A percentile compares a stretch with the other conserved stretches of the same genome.
These are phyloP conservation scores for Torulaspora microellipsoides DNA, from an alignment of 805 yeast genomes.

Conservation along the genomic window DNA sequence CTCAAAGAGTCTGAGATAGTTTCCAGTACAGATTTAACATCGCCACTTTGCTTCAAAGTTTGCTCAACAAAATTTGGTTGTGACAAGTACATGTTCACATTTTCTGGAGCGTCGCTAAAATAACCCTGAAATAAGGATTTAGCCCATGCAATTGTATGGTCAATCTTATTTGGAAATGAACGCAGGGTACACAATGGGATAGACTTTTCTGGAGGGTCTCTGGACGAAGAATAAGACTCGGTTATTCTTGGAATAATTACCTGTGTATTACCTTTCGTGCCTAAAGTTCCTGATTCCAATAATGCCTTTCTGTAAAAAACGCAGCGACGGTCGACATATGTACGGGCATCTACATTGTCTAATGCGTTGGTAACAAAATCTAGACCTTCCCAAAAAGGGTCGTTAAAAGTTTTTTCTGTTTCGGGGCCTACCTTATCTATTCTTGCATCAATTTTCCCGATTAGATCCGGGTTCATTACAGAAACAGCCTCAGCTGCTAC, in stretches of 20 bases:
- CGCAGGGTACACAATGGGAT: constrained; percentile 96
- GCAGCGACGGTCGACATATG: constrained; percentile 96
- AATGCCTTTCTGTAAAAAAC: constrained; percentile 86
- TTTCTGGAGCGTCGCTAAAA: constrained; percentile 87
- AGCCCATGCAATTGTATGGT: constrained; percentile 99
- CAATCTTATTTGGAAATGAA: constrained; percentile 96
- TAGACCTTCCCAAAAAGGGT: constrained; percentile 74
- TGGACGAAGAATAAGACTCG: constrained; percentile 92
- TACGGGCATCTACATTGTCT: constrained; percentile 96
- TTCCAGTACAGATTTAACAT: constrained; percentile 80
- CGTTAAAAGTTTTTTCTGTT: constrained; percentile 81
- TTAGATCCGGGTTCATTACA: constrained; percentile 79
- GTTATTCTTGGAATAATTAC: constrained; percentile 91
- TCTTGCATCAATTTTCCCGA: constrained; percentile 68
- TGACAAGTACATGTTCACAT: constrained; percentile 82
- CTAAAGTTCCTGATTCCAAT: constrained; percentile 94
- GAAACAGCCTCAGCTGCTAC: constrained; percentile 83
- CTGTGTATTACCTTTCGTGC: constrained; percentile 98
- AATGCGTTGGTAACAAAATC: constrained; percentile 95
- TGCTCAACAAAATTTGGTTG: constrained; percentile 92
- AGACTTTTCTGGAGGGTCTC: constrained; percentile 97
- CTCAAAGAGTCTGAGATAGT: constrained; percentile 71
- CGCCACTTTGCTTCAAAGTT: constrained; percentile 86
- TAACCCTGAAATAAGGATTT: constrained; percentile 90
- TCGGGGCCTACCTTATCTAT: constrained; percentile 92